These are phyloP conservation scores for Amanita inopinata DNA, from an alignment of 768 basidiomycete species.

Conservation along the genomic window DNA sequence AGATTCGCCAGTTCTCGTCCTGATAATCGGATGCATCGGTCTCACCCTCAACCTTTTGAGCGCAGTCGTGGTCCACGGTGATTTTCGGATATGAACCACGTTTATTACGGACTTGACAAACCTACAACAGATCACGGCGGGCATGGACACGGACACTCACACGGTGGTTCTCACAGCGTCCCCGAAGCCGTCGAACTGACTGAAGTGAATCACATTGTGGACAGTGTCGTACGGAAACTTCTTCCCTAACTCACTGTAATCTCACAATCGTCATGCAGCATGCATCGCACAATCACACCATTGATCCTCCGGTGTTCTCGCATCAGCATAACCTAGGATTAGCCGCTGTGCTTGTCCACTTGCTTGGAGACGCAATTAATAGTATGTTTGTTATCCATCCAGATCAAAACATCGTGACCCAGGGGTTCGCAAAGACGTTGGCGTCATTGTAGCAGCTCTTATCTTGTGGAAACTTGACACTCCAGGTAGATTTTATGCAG, in stretches of 20 bases:
- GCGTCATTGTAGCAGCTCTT: constrained; percentile 41
- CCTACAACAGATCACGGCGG: constrained; percentile 28
- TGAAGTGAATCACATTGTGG: constrained; percentile 11
- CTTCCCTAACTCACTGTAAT: neutral
- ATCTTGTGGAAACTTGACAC: constrained; percentile 39
- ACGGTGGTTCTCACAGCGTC: neutral
- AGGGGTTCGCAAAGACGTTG: constrained; percentile 29
- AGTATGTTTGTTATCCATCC: constrained; percentile 22
- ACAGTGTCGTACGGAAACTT: constrained; percentile 9
- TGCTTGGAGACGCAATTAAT: constrained; percentile 44
- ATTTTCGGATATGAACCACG: neutral
- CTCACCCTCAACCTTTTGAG: constrained; percentile 38
- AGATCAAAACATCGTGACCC: neutral
- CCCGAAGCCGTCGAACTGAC: constrained; percentile 14
- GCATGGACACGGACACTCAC: constrained; percentile 24
- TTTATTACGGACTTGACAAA: neutral
- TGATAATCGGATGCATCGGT: constrained; percentile 40
- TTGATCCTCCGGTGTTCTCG: constrained; percentile 24
- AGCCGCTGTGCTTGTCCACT: constrained; percentile 38
- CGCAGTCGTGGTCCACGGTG: constrained; percentile 40
- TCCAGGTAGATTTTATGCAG: constrained; percentile 40
- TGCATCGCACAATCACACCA: constrained; percentile 38
- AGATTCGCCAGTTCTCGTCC: constrained; percentile 31
- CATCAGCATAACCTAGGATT: constrained; percentile 35
- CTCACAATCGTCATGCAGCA: constrained; percentile 23